phyloP scores from a whole-genome alignment of 495 filamentous ascomycete species.

The Aspergillus nidulans region DNA sequence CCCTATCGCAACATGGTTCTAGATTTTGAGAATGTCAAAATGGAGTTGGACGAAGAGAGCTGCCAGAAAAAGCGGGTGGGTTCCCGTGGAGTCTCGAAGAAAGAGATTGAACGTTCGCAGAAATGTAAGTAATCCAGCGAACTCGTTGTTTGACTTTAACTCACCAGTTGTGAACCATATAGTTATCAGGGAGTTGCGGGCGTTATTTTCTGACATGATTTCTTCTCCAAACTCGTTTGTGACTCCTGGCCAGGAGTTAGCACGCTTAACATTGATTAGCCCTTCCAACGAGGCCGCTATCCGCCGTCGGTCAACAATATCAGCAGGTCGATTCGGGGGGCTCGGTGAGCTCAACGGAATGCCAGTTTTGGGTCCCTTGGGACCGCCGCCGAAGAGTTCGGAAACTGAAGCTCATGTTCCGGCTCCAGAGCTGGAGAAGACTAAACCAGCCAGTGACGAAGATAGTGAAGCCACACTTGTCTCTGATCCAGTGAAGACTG shows the following conservation, averaged over 20 bases:
- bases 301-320: slow-evolving; percentile 52
- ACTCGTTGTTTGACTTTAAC: neutral
- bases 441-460: slow-evolving; percentile 25
- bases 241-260: slow-evolving; percentile 71
- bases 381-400: slow-evolving; percentile 32
- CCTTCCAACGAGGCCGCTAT: slow-evolving; percentile 54
- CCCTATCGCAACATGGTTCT: slow-evolving; percentile 78
- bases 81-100: slow-evolving; percentile 50
- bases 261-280: slow-evolving; percentile 71
- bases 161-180: neutral
- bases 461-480: slow-evolving; percentile 53
- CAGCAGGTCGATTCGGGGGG: slow-evolving; percentile 29
- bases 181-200: slow-evolving; percentile 70
- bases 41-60: slow-evolving; percentile 57
- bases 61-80: slow-evolving; percentile 64
- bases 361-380: slow-evolving; percentile 49
- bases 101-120: slow-evolving; percentile 64
- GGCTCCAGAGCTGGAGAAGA: slow-evolving; percentile 14
- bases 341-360: slow-evolving; percentile 51
- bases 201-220: slow-evolving; percentile 70
- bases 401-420: slow-evolving; percentile 17
- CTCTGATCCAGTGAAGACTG: slow-evolving; percentile 26
- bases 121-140: slow-evolving; percentile 53
- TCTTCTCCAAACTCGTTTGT: slow-evolving; percentile 48
- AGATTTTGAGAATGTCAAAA: slow-evolving; percentile 61